phyloP scores from a whole-genome alignment of 306 rosid genomes.

The Betula pendula region DNA sequence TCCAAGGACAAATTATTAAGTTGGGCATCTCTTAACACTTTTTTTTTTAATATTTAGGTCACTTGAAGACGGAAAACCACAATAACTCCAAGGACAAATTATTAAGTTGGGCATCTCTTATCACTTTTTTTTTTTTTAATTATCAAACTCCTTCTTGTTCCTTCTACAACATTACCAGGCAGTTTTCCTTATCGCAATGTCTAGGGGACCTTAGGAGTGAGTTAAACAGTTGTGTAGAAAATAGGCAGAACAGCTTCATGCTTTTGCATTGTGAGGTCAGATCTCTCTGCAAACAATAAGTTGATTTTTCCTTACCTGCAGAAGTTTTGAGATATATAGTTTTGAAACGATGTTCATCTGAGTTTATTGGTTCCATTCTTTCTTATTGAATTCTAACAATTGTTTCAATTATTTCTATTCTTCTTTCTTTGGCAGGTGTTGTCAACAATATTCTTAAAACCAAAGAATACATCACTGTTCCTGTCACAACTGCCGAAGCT shows the following conservation, averaged over 20 bases:
- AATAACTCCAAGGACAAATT: too few relatives aligned
- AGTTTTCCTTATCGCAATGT: neutral
- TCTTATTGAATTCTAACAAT: neutral
- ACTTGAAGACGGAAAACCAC: too few relatives aligned
- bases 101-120: too few relatives aligned
- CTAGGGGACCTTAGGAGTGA: neutral
- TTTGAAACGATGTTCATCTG: neutral
- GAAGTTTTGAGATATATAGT: neutral
- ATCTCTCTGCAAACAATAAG: neutral
- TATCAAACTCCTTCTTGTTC: too few relatives aligned
- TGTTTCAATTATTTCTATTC: neutral
- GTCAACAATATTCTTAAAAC: constrained; percentile 57
- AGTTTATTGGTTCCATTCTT: neutral
- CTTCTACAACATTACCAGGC: too few relatives aligned
- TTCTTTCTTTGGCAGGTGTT: constrained; percentile 60
- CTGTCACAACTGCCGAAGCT: constrained; percentile 80
- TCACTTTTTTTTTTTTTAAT: too few relatives aligned
- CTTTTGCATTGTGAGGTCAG: neutral
- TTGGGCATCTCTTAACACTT: too few relatives aligned
- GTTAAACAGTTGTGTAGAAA: neutral
- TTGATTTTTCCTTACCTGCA: neutral
- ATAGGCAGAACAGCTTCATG: neutral
- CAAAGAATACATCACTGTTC: constrained; percentile 62
- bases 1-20: too few relatives aligned
- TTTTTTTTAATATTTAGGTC: too few relatives aligned